Conservation (phyloP, 768 basidiomycete species). For the Psilocybe tampanensis region DNA sequence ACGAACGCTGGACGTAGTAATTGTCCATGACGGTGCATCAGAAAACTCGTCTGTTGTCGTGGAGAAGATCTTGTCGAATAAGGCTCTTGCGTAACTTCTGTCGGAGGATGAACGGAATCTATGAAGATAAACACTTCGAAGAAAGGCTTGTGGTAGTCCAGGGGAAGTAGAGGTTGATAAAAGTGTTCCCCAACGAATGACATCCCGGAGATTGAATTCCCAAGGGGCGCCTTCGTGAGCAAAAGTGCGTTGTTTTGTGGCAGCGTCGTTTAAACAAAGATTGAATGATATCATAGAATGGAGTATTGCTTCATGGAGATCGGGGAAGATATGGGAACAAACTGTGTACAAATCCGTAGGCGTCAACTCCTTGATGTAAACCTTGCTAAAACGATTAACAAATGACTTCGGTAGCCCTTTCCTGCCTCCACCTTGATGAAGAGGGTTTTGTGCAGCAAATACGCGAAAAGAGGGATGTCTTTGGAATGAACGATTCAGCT, state of each 20-base stretch:
- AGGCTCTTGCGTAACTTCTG: conserved; percentile 46
- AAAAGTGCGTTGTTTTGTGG: conserved; percentile 64
- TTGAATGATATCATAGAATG: conserved; percentile 86
- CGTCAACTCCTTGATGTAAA: conserved; percentile 86
- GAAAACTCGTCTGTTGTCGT: conserved; percentile 24
- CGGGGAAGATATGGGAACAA: conserved; percentile 73
- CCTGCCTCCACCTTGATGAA: conserved; percentile 94
- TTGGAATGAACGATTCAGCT: conserved; percentile 85
- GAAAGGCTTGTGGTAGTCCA: conserved; percentile 60
- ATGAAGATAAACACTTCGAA: conserved; percentile 78
- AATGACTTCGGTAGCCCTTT: conserved; percentile 98
- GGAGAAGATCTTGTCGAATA: conserved; percentile 60
- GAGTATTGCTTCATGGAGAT: conserved; percentile 53
- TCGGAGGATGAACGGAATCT: conserved; percentile 83
- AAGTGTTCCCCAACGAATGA: conserved; percentile 84
- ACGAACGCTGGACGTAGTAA: conserved; percentile 55
- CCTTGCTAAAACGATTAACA: conserved; percentile 97
- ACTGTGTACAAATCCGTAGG: conserved; percentile 77
- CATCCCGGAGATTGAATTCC: conserved; percentile 98
- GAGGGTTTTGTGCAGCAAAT: conserved; percentile 97
- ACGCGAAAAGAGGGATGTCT: conserved; percentile 94
- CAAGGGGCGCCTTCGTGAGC: conserved; percentile 86
- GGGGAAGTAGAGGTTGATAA: conserved; percentile 32
- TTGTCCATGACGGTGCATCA: conserved; percentile 36
- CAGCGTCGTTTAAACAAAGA: conserved; percentile 64